Evolutionary conservation across 2,329 filamentous ascomycete species (phyloP).

Genomic region (Claviceps quebecensis): DNA sequence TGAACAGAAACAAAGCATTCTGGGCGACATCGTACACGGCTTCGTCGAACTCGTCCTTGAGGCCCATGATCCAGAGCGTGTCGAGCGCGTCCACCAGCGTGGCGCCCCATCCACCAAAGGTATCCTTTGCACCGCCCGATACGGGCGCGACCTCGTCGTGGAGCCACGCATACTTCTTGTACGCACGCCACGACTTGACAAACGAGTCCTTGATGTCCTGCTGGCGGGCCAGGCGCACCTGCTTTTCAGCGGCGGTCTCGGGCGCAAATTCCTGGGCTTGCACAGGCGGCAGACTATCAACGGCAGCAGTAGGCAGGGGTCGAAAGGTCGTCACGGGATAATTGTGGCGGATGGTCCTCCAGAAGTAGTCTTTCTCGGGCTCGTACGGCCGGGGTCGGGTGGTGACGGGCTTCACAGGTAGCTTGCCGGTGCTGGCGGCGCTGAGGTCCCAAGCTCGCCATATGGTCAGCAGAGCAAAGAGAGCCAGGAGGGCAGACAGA

Average conservation of each 20-base stretch:
- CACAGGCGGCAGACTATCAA: slow-evolving; percentile 4
- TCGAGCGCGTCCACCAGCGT: slow-evolving; percentile 47
- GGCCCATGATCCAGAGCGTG: slow-evolving; percentile 48
- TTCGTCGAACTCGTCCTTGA: slow-evolving; percentile 40
- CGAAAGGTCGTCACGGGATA: slow-evolving; percentile 8
- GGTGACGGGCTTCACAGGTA: slow-evolving; percentile 1
- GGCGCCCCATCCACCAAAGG: slow-evolving; percentile 41
- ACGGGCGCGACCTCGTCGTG: slow-evolving; percentile 38
- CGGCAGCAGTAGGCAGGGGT: slow-evolving; percentile 5
- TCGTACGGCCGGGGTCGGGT: slow-evolving; percentile 3
- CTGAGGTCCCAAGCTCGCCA: slow-evolving; percentile 5
- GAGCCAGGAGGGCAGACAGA: slow-evolving; percentile 1
- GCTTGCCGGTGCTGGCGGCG: background rate
- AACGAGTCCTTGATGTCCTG: slow-evolving; percentile 30
- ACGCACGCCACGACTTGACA: slow-evolving; percentile 32
- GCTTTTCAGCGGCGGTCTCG: slow-evolving; percentile 8
- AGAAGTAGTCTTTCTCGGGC: slow-evolving; percentile 9
- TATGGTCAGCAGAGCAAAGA: slow-evolving; percentile 4
- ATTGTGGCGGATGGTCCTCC: slow-evolving; percentile 10
- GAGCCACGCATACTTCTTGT: slow-evolving; percentile 37
- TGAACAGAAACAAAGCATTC: slow-evolving; percentile 36
- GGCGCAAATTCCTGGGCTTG: slow-evolving; percentile 5
- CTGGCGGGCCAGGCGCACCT: slow-evolving; percentile 20
- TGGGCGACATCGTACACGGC: slow-evolving; percentile 33
- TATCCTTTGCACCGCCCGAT: slow-evolving; percentile 29